phyloP scores from a whole-genome alignment of 1,139 yeast species.

The Meyerozyma elateridarum region DNA sequence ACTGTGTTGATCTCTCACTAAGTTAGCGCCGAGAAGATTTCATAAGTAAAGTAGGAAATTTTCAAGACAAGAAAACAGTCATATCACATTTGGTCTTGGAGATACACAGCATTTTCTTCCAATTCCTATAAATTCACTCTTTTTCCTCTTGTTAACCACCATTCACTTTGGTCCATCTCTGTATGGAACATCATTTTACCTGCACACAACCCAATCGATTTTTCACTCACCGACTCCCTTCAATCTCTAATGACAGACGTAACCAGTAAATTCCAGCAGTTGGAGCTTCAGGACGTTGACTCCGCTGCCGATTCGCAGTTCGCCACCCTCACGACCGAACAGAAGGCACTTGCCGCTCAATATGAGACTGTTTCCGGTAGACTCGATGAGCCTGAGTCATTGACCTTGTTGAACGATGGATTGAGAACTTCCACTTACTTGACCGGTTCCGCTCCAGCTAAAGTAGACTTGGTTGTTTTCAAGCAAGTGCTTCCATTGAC shows the following conservation, averaged over 20 bases:
- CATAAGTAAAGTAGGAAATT: too few relatives aligned
- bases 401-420: slow-evolving; percentile 60
- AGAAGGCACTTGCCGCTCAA: slow-evolving; percentile 74
- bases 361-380: slow-evolving; percentile 69
- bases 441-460: slow-evolving; percentile 59
- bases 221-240: slow-evolving; percentile 1
- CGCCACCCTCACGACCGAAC: slow-evolving; percentile 40
- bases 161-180: too few relatives aligned
- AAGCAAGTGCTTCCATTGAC: slow-evolving; percentile 60
- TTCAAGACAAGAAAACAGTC: too few relatives aligned
- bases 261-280: too few relatives aligned
- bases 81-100: too few relatives aligned
- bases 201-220: background rate
- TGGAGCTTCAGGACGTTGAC: slow-evolving; percentile 30
- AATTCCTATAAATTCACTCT: background rate
- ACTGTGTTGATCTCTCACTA: too few relatives aligned
- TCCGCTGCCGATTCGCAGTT: slow-evolving; percentile 24
- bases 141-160: too few relatives aligned
- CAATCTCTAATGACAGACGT: too few relatives aligned
- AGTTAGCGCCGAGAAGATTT: too few relatives aligned
- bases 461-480: slow-evolving; percentile 66
- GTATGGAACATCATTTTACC: too few relatives aligned
- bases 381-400: slow-evolving; percentile 50
- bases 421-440: slow-evolving; percentile 69
- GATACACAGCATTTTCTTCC: too few relatives aligned